A percentile compares a stretch with the other conserved stretches of the same genome.
Evolutionary conservation across 805 yeast genomes (phyloP).

Genomic region (Wickerhamiella shivajii): DNA sequence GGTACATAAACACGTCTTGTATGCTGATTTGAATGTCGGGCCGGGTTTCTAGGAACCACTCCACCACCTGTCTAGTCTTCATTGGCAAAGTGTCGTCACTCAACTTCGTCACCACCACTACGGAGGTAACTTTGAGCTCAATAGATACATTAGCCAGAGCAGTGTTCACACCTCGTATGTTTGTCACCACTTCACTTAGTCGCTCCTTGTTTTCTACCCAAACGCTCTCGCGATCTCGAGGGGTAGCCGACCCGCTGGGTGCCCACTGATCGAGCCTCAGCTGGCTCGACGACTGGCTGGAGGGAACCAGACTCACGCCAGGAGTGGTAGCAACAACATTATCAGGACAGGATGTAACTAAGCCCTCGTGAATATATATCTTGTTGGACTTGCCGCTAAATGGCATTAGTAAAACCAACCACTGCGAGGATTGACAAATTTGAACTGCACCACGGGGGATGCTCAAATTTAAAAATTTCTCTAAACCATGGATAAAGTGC

Average conservation of each 20-base stretch:
- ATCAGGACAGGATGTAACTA: conserved; percentile 4
- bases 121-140: conserved; percentile 15
- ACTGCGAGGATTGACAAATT: no score
- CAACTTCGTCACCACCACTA: conserved; percentile 17
- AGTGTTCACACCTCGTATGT: conserved; percentile 20
- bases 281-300: no score
- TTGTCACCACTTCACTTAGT: conserved; percentile 19
- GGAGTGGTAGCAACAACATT: no score
- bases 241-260: conserved; percentile 16
- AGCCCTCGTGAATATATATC: conserved; percentile 5
- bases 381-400: no score
- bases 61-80: conserved; percentile 14
- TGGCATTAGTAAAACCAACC: no score
- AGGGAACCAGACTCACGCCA: no score
- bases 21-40: conserved; percentile 42
- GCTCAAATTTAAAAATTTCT: no score
- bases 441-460: no score
- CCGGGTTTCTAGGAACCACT: conserved; percentile 17
- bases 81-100: conserved; percentile 16
- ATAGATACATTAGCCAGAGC: conserved; percentile 18
- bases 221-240: conserved; percentile 15
- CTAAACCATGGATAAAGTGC: no score
- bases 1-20: conserved; percentile 48
- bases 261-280: no score
- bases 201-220: conserved; percentile 20